These are phyloP conservation scores for Parafenestella ontariensis DNA, from an alignment of 2,329 filamentous ascomycete genomes.

Conservation along the genomic window DNA sequence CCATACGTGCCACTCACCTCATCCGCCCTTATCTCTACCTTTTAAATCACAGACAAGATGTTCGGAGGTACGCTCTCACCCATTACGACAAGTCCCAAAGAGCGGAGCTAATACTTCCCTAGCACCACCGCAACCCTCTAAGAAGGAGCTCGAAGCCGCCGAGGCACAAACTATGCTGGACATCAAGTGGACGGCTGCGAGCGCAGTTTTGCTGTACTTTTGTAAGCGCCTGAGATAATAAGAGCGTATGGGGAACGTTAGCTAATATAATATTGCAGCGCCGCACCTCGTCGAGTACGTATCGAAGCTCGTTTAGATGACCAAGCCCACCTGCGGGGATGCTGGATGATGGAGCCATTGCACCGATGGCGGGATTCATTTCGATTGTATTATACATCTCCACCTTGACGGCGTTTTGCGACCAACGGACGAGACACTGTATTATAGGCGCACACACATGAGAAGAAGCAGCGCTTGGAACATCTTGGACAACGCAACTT, in stretches of 20 bases:
- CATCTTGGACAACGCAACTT: neutral
- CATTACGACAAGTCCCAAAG: neutral
- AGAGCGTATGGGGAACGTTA: neutral
- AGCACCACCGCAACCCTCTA: constrained; percentile 74
- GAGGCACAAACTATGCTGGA: constrained; percentile 73
- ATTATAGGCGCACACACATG: constrained; percentile 9
- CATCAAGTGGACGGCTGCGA: constrained; percentile 70
- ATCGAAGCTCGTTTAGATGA: constrained; percentile 57
- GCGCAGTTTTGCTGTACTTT: constrained; percentile 74
- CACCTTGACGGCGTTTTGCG: constrained; percentile 4
- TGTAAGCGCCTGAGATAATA: constrained; percentile 63
- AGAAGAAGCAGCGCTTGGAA: constrained; percentile 8
- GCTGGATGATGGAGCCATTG: neutral
- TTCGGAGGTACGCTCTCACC: constrained; percentile 59
- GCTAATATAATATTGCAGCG: constrained; percentile 45
- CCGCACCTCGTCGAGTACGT: constrained; percentile 64
- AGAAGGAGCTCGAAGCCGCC: constrained; percentile 69
- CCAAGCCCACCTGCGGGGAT: neutral
- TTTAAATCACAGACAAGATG: constrained; percentile 52
- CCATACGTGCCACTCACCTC: neutral
- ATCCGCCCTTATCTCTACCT: constrained; percentile 4
- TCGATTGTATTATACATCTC: constrained; percentile 1
- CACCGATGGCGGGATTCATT: neutral
- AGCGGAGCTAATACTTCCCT: constrained; percentile 14
- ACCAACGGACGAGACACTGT: neutral